phyloP scores from a whole-genome alignment of 371 early-diverging fungal species.

The Nematocida ironsii region DNA sequence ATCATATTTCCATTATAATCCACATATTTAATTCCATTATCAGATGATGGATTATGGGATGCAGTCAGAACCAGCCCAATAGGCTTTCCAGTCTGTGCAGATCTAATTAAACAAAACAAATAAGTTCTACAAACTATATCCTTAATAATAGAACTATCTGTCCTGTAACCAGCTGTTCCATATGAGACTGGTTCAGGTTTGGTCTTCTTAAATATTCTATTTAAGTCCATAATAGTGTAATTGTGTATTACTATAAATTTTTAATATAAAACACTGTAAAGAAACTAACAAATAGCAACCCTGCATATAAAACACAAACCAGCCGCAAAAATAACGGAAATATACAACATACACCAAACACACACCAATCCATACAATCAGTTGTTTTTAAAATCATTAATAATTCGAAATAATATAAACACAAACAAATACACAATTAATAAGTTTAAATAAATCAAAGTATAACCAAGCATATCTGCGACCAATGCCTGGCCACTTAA shows the following conservation, averaged over 20 bases:
- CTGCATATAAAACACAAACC: not conserved
- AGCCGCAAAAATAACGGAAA: not conserved
- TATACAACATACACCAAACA: too few relatives aligned
- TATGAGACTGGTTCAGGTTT: conserved; percentile 52
- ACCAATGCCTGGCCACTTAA: too few relatives aligned
- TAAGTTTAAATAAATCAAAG: too few relatives aligned
- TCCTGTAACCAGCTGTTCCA: conserved; percentile 71
- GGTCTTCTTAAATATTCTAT: conserved; percentile 39
- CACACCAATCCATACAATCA: too few relatives aligned
- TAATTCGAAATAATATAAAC: too few relatives aligned
- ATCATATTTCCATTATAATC: conserved; percentile 98
- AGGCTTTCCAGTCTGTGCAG: conserved; percentile 77
- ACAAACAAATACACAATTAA: too few relatives aligned
- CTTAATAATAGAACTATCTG: conserved; percentile 43
- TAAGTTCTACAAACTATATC: conserved; percentile 80
- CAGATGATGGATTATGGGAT: conserved; percentile 91
- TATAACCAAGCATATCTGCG: too few relatives aligned
- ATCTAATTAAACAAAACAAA: conserved; percentile 82
- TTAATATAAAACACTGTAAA: conserved; percentile 2
- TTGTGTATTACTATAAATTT: not conserved
- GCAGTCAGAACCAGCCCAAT: conserved; percentile 99
- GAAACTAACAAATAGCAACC: not conserved
- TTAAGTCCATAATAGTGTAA: not conserved
- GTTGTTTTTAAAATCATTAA: too few relatives aligned
- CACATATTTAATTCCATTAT: conserved; percentile 97